Percentiles rank a stretch among this genome's conserved stretches.
Evolutionary conservation across 495 filamentous ascomycete genomes (phyloP).

Genomic region (Aspergillus cavernicola): DNA sequence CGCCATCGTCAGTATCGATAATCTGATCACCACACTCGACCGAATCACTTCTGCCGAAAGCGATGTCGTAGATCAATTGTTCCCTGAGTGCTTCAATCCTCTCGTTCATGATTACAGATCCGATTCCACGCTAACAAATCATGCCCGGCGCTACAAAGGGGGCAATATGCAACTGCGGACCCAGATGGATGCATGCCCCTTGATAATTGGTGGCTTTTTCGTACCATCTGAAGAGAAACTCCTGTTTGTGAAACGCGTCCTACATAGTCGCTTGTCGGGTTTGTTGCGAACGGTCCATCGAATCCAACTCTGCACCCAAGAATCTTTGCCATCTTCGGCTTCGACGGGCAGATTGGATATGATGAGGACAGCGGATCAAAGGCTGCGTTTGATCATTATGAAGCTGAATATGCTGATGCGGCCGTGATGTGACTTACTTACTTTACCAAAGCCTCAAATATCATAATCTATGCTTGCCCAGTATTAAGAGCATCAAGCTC

Average conservation of each 20-base stretch:
- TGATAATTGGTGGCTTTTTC: slow-evolving; percentile 30
- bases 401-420: slow-evolving; percentile 24
- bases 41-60: slow-evolving; percentile 16
- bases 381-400: slow-evolving; percentile 33
- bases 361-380: slow-evolving; percentile 38
- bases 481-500: too few relatives aligned
- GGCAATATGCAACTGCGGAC: slow-evolving; percentile 15
- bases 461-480: too few relatives aligned
- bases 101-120: slow-evolving; percentile 5
- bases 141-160: slow-evolving; percentile 8
- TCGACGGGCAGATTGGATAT: slow-evolving; percentile 29
- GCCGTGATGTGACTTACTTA: background rate
- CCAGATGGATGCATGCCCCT: slow-evolving; percentile 26
- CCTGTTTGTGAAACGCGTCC: slow-evolving; percentile 28
- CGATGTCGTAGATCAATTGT: slow-evolving; percentile 15
- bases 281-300: slow-evolving; percentile 26
- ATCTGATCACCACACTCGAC: slow-evolving; percentile 30
- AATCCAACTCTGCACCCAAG: slow-evolving; percentile 27
- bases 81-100: slow-evolving; percentile 10
- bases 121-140: background rate
- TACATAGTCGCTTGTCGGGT: slow-evolving; percentile 28
- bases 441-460: too few relatives aligned
- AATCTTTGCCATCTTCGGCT: slow-evolving; percentile 19
- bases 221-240: slow-evolving; percentile 33
- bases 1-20: slow-evolving; percentile 33